These are phyloP conservation scores for Aspergillus avenaceus DNA, from an alignment of 495 filamentous ascomycete species.

Conservation along the genomic window DNA sequence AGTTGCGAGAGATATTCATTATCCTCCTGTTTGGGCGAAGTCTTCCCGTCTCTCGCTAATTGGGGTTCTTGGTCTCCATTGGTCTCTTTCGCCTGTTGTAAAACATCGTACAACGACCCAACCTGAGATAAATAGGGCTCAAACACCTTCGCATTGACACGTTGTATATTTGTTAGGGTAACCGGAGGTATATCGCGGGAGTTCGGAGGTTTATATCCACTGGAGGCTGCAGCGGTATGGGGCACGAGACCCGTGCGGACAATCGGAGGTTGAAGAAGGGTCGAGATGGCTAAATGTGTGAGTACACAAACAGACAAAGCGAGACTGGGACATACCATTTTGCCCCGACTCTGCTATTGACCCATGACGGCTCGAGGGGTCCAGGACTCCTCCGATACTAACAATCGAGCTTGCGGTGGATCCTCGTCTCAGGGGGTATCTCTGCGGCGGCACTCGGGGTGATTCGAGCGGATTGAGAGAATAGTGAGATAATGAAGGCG, in stretches of 20 bases:
- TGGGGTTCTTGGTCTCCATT: conserved; percentile 53
- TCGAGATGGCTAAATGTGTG: conserved; percentile 71
- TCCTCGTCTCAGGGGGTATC: conserved; percentile 59
- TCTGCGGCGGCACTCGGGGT: conserved; percentile 37
- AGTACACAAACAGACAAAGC: conserved; percentile 3
- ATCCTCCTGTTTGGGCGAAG: conserved; percentile 32
- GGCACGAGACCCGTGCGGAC: conserved; percentile 80
- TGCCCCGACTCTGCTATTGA: conserved; percentile 71
- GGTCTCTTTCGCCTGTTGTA: conserved; percentile 68
- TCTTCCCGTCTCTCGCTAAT: conserved; percentile 24
- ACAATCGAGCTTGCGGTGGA: conserved; percentile 85
- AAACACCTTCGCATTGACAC: conserved; percentile 76
- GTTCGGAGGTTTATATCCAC: conserved; percentile 77
- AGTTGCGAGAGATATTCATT: conserved; percentile 31
- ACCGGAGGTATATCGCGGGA: conserved; percentile 93
- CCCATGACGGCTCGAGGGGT: conserved; percentile 56
- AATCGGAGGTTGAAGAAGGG: conserved; percentile 84
- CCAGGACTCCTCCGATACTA: conserved; percentile 73
- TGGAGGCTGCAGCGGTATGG: conserved; percentile 61
- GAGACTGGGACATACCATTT: conserved; percentile 57
- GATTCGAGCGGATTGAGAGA: conserved; percentile 49
- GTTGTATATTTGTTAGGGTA: conserved; percentile 82
- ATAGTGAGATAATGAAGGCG: conserved; percentile 54
- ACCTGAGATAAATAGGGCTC: conserved; percentile 79
- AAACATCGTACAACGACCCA: conserved; percentile 74